phyloP scores from a whole-genome alignment of 192 early-diverging fungal genomes.

The Jimgerdemannia flammicorona region DNA sequence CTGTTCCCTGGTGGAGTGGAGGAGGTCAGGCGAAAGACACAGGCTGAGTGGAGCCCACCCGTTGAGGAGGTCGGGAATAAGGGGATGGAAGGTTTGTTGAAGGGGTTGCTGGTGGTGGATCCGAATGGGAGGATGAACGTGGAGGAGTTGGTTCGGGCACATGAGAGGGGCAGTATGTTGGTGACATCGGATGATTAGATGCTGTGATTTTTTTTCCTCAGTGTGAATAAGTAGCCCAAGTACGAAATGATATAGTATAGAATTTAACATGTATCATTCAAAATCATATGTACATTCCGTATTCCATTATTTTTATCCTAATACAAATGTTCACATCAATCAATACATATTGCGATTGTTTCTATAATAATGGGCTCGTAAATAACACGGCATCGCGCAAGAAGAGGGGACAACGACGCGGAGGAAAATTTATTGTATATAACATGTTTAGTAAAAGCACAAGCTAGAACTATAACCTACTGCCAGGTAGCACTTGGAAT shows the following conservation, averaged over 20 bases:
- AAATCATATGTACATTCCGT: not conserved
- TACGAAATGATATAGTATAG: not conserved
- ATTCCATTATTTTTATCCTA: not conserved
- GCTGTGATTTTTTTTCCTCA: not conserved
- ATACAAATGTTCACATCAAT: no score
- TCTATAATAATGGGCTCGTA: no score
- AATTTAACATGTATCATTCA: not conserved
- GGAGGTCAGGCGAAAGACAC: not conserved
- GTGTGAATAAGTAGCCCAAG: not conserved
- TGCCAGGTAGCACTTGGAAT: no score
- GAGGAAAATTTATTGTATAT: no score
- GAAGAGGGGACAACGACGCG: no score
- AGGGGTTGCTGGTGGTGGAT: not conserved
- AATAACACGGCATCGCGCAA: no score
- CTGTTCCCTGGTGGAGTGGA: constrained; percentile 1
- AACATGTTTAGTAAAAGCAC: no score
- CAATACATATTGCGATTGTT: no score
- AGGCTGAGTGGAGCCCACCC: not conserved
- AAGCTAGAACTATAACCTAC: no score
- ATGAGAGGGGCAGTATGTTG: no score
- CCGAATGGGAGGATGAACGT: not conserved
- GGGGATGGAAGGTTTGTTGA: not conserved
- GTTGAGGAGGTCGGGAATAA: not conserved
- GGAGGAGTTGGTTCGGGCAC: no score
- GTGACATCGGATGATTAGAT: not conserved